Conservation (phyloP, 2,329 filamentous ascomycete genomes). For the Canariomyces notabilis region DNA sequence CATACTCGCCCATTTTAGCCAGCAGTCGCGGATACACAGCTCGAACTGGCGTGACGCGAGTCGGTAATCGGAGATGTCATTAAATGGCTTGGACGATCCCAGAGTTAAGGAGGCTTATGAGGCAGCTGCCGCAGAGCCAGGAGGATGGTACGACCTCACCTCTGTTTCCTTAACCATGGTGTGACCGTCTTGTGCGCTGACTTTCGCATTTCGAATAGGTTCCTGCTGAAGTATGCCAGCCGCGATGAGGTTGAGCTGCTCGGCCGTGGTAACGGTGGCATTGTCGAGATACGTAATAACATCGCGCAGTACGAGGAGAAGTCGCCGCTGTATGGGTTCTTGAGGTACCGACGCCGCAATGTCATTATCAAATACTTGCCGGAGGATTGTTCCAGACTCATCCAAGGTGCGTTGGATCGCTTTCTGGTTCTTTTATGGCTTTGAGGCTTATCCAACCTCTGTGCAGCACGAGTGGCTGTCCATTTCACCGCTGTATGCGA, state of each 20-base stretch:
- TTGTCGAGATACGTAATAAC: slow-evolving; percentile 74
- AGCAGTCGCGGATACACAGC: slow-evolving; percentile 15
- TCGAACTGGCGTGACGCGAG: slow-evolving; percentile 9
- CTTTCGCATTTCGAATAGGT: slow-evolving; percentile 52
- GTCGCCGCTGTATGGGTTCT: slow-evolving; percentile 85
- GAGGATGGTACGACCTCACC: slow-evolving; percentile 77
- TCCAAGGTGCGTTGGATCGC: slow-evolving; percentile 67
- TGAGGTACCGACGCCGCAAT: slow-evolving; percentile 84
- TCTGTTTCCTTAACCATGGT: too few relatives aligned
- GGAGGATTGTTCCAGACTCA: slow-evolving; percentile 79
- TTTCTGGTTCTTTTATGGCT: slow-evolving; percentile 21
- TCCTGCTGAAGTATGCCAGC: slow-evolving; percentile 84
- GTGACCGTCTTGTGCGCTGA: too few relatives aligned
- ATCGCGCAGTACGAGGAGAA: slow-evolving; percentile 76
- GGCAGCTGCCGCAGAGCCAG: slow-evolving; percentile 71
- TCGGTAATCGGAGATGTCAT: slow-evolving; percentile 62
- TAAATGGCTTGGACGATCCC: slow-evolving; percentile 85
- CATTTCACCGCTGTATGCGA: slow-evolving; percentile 65
- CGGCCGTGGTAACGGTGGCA: slow-evolving; percentile 71
- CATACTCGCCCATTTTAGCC: slow-evolving; percentile 13
- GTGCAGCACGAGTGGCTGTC: slow-evolving; percentile 71
- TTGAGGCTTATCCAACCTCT: slow-evolving; percentile 24
- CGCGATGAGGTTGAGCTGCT: slow-evolving; percentile 84
- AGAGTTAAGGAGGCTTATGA: slow-evolving; percentile 82
- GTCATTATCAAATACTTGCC: slow-evolving; percentile 91